phyloP scores from a whole-genome alignment of 1,284 basidiomycete genomes.

The Uromyces viciae-fabae region DNA sequence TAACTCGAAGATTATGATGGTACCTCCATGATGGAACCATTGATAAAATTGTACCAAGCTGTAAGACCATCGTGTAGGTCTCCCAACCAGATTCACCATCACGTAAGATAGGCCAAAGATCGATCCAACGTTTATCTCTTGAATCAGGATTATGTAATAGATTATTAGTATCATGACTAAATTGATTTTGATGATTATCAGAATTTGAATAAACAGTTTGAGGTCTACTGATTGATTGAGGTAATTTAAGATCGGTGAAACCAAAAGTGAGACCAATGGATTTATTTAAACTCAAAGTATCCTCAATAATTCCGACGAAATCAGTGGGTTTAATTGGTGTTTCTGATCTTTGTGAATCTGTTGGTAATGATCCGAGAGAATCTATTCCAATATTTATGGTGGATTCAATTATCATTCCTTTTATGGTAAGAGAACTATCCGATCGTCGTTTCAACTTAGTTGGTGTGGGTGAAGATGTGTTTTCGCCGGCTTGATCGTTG shows the following conservation, averaged over 20 bases:
- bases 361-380: constrained; percentile 31
- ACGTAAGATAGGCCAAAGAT: constrained; percentile 42
- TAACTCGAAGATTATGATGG: constrained; percentile 36
- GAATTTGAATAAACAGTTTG: not conserved
- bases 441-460: constrained; percentile 9
- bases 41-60: constrained; percentile 34
- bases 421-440: constrained; percentile 30
- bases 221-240: constrained; percentile 32
- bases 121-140: constrained; percentile 31
- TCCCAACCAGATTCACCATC: constrained; percentile 42
- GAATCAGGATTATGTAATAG: not conserved
- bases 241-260: constrained; percentile 15
- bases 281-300: constrained; percentile 31
- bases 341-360: constrained; percentile 27
- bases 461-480: not conserved
- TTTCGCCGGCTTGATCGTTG: not conserved
- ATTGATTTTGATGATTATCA: not conserved
- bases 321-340: constrained; percentile 29
- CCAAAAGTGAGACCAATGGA: constrained; percentile 31
- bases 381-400: constrained; percentile 1
- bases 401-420: constrained; percentile 23
- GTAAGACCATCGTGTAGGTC: constrained; percentile 38
- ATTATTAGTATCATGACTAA: not conserved
- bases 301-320: constrained; percentile 39
- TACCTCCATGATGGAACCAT: constrained; percentile 41